Evolutionary conservation across 2,329 filamentous ascomycete species (phyloP).

Genomic region (Alternaria longipes): DNA sequence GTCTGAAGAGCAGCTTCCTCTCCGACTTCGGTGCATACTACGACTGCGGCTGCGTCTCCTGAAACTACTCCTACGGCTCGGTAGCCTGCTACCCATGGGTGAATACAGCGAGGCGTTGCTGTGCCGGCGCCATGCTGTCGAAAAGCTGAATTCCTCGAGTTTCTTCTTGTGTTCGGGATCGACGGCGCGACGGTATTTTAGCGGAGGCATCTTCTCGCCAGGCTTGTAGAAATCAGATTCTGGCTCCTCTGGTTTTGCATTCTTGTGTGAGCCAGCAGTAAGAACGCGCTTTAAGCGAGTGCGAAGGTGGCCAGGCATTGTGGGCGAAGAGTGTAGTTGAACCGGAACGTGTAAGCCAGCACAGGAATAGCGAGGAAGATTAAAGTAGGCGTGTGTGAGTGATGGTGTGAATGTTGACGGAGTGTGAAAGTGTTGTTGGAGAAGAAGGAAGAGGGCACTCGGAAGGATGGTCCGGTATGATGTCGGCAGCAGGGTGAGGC

Average conservation of each 20-base stretch:
- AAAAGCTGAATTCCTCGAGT: conserved; percentile 59
- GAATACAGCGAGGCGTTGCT: conserved; percentile 57
- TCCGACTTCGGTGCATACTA: conserved; percentile 40
- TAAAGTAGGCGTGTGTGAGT: conserved; percentile 7
- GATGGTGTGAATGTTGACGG: background rate
- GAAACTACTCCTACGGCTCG: conserved; percentile 52
- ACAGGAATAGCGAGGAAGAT: background rate
- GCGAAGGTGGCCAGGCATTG: conserved; percentile 54
- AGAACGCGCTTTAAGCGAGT: conserved; percentile 58
- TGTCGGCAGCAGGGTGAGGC: conserved; percentile 33
- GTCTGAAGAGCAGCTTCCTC: conserved; percentile 48
- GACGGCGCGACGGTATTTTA: conserved; percentile 60
- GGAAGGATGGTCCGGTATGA: conserved; percentile 26
- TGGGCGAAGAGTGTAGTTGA: conserved; percentile 27
- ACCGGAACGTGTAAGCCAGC: background rate
- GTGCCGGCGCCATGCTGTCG: conserved; percentile 57
- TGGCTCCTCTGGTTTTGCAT: conserved; percentile 46
- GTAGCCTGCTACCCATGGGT: conserved; percentile 60
- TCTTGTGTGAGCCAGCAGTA: conserved; percentile 44
- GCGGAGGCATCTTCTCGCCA: conserved; percentile 61
- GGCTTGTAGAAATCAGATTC: conserved; percentile 60
- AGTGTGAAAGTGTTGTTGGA: conserved; percentile 11
- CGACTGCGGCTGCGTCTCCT: conserved; percentile 43
- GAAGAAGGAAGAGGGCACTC: conserved; percentile 17
- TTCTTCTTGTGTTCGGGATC: conserved; percentile 61